Conservation (phyloP, 495 filamentous ascomycete genomes). For the Peziza echinospora region DNA sequence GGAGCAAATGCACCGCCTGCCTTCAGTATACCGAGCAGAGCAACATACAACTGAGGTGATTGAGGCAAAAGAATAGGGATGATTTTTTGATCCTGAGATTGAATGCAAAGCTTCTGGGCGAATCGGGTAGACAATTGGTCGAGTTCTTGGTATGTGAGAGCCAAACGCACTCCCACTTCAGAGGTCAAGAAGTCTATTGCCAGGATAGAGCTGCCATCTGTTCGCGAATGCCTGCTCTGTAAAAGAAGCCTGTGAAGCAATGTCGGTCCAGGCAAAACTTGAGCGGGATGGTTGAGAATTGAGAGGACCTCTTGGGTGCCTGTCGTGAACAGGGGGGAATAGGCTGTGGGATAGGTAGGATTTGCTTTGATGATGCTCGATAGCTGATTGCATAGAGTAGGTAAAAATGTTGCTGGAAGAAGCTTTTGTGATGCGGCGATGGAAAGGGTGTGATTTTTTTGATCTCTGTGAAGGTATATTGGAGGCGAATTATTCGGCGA, state of each 20-base stretch:
- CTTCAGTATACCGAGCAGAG: slow-evolving; percentile 50
- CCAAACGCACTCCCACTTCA: slow-evolving; percentile 22
- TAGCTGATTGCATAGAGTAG: neutral
- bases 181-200: slow-evolving; percentile 40
- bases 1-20: slow-evolving; percentile 65
- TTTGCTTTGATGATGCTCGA: neutral
- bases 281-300: slow-evolving; percentile 38
- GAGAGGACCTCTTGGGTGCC: slow-evolving; percentile 26
- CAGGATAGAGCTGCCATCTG: slow-evolving; percentile 5
- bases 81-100: slow-evolving; percentile 18
- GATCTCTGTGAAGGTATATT: too few species aligned
- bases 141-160: slow-evolving; percentile 37
- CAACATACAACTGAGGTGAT: slow-evolving; percentile 45
- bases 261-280: slow-evolving; percentile 32
- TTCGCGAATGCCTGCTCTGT: slow-evolving; percentile 3
- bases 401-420: neutral
- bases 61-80: slow-evolving; percentile 55
- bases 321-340: neutral
- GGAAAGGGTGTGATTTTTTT: too few species aligned
- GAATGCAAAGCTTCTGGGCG: slow-evolving; percentile 27
- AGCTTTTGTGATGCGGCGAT: neutral
- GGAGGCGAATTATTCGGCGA: too few species aligned
- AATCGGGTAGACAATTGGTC: slow-evolving; percentile 33
- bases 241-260: slow-evolving; percentile 43
- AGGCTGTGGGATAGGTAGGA: neutral